These are phyloP conservation scores for Alternaria dauci DNA, from an alignment of 2,329 filamentous ascomycete genomes.

Conservation along the genomic window DNA sequence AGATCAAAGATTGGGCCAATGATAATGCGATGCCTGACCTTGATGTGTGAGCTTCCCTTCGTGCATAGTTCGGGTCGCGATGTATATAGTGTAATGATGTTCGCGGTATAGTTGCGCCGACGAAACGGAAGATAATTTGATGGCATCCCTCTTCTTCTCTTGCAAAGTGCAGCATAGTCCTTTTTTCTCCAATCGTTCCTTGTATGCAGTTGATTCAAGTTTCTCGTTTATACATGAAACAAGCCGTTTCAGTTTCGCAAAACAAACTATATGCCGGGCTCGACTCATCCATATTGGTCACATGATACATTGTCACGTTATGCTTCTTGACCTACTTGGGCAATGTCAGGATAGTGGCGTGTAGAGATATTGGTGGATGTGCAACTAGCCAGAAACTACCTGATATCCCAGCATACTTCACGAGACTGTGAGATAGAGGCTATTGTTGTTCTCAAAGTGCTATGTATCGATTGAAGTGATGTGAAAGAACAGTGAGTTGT, in stretches of 20 bases:
- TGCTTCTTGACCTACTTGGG: background rate
- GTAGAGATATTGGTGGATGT: background rate
- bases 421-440: background rate
- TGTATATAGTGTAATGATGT: background rate
- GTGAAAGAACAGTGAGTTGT: background rate
- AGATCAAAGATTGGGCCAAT: constrained; percentile 44
- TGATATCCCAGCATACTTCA: background rate
- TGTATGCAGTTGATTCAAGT: background rate
- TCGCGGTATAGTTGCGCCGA: background rate
- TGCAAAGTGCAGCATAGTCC: background rate
- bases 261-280: background rate
- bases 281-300: background rate
- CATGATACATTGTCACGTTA: background rate
- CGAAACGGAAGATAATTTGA: background rate
- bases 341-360: background rate
- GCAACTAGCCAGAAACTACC: background rate
- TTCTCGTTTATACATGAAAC: background rate
- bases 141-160: background rate
- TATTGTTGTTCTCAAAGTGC: background rate
- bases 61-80: background rate
- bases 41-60: constrained; percentile 22
- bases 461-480: background rate
- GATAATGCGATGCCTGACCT: constrained; percentile 44
- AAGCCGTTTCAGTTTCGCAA: constrained; percentile 1
- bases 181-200: background rate